A percentile compares a stretch with the other conserved stretches of the same genome.
Evolutionary conservation across 345 rosid species (phyloP).

Genomic region (Linum tenue): DNA sequence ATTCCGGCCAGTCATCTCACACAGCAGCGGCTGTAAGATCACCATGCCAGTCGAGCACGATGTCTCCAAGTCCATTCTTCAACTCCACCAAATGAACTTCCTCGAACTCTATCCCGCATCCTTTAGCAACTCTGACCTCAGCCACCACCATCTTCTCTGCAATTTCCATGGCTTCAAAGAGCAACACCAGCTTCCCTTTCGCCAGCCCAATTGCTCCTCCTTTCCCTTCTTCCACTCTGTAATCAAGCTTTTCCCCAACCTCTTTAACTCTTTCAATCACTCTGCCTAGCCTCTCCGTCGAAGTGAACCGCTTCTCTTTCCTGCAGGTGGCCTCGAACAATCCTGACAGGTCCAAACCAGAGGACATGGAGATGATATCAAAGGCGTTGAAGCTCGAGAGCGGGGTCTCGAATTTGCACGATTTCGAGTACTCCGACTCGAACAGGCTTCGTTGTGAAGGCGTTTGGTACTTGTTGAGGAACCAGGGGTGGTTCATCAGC

Average conservation of each 20-base stretch:
- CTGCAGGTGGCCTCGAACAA: slow-evolving; percentile 40
- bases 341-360: slow-evolving; percentile 66
- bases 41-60: slow-evolving; percentile 54
- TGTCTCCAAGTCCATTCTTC: slow-evolving; percentile 48
- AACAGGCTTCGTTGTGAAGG: slow-evolving; percentile 40
- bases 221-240: slow-evolving; percentile 47
- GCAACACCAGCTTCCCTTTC: slow-evolving; percentile 41
- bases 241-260: slow-evolving; percentile 63
- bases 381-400: slow-evolving; percentile 45
- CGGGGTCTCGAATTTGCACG: slow-evolving; percentile 10
- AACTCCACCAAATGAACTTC: slow-evolving; percentile 59
- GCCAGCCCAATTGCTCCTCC: slow-evolving; percentile 49
- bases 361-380: slow-evolving; percentile 55
- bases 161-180: slow-evolving; percentile 43
- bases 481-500: slow-evolving; percentile 46
- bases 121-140: slow-evolving; percentile 46
- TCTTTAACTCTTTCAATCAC: slow-evolving; percentile 47
- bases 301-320: slow-evolving; percentile 53
- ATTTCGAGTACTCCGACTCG: slow-evolving; percentile 12
- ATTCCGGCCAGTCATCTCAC: no score
- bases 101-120: slow-evolving; percentile 45
- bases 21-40: not conserved
- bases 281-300: slow-evolving; percentile 36
- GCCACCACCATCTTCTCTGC: slow-evolving; percentile 42
- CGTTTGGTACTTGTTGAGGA: slow-evolving; percentile 36